Evolutionary conservation across 805 yeast species (phyloP), one percentile per base, ranked within the genome.

Genomic region (Spathaspora gorwiae): DNA sequence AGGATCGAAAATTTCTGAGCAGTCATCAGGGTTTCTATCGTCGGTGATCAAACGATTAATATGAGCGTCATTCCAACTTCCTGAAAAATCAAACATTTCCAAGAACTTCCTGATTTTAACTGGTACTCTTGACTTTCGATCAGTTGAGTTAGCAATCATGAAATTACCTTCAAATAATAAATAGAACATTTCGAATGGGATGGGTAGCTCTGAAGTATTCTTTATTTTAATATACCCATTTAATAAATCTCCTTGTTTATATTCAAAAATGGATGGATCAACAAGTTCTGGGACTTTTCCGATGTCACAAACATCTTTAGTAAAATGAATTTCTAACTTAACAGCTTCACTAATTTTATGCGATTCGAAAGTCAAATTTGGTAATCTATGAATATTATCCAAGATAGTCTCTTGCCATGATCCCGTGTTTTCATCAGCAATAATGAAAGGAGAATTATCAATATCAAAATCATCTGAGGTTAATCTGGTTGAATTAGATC

Each of bases 171-270:
- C 86, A 30, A 81, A 64, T 1, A 81, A 66, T 7, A 80, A 75
- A 44, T 78, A 70, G 55, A 83, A 77, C 81, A 80, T 79, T 52
- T 83, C 84, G 55, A 83, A 84, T 2, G 76, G 75, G 15, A 83
- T 66, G 0, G 70, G 64, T 13, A 61, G 50, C 1, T 56, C 43
- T 1, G 77, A 60, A 6, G 53, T 62, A 53, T 80, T 80, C 42
- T 66, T 62, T 15, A 79, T 64, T 0, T 59, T 51, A 7, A 76
- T 62, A 52, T 74, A 79, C 0, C 92, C 92, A 54, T 78, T 74
- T 11, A 84, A 68, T 15, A 70, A 69, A 55, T 84, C 90, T n/a
- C 88, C 88, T 10, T 83, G 81, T 14, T 78, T 78, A 55, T 77
- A 84, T 57, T 81, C 87, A 49, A 51, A 59, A 24, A 56, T 45